These are phyloP conservation scores for Debaryomyces sp. DNA, from an alignment of 1,139 yeast species.

Conservation along the genomic window DNA sequence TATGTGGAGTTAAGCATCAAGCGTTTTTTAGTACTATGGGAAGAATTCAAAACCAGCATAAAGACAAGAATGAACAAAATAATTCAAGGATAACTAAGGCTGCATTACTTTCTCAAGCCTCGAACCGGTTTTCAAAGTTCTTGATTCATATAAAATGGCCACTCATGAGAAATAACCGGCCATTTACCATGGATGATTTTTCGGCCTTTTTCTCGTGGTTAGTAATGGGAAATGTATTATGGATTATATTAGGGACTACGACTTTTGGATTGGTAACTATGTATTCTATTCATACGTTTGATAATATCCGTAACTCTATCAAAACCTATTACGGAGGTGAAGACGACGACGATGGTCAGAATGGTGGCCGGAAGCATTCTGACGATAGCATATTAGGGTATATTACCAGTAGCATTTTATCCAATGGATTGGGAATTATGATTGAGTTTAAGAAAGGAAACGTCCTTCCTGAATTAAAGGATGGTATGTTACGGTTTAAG, in stretches of 20 bases:
- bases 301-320: conserved; percentile 30
- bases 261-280: conserved; percentile 59
- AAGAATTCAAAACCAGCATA: background rate
- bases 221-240: conserved; percentile 55
- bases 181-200: conserved; percentile 54
- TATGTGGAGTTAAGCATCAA: background rate
- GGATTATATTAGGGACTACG: conserved; percentile 68
- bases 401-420: conserved; percentile 38
- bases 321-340: conserved; percentile 12
- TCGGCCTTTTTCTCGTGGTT: conserved; percentile 63
- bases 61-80: background rate
- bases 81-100: conserved; percentile 30
- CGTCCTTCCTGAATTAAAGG: conserved; percentile 51
- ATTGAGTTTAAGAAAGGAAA: conserved; percentile 40
- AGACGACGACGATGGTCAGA: conserved; percentile 15
- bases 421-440: conserved; percentile 42
- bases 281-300: conserved; percentile 49
- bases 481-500: conserved; percentile 63
- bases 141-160: conserved; percentile 62
- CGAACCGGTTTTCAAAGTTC: conserved; percentile 44
- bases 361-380: conserved; percentile 8
- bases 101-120: conserved; percentile 45
- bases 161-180: conserved; percentile 51
- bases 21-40: background rate
- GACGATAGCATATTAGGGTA: conserved; percentile 36